A percentile compares a stretch with the other conserved stretches of the same genome.
phyloP scores from a whole-genome alignment of 805 yeast genomes.

The Yarrowia sp. region DNA sequence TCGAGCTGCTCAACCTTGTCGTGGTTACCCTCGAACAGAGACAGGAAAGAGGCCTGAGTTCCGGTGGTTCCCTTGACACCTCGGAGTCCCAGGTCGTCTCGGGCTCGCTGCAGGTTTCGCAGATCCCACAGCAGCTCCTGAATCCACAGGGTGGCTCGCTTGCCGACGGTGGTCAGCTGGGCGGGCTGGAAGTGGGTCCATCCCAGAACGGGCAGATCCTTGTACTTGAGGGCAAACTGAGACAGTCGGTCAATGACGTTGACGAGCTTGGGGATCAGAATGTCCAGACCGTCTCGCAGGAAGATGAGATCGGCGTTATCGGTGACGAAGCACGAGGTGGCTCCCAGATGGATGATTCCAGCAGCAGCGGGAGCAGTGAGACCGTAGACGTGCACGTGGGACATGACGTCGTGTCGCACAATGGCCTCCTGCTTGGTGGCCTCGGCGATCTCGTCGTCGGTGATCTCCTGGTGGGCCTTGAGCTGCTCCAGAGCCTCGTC shows the following conservation, averaged over 20 bases:
- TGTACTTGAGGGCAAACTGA: slow-evolving; percentile 86
- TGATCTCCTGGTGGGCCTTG: slow-evolving; percentile 75
- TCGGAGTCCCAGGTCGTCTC: slow-evolving; percentile 94
- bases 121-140: slow-evolving; percentile 98
- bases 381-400: slow-evolving; percentile 97
- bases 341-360: slow-evolving; percentile 97
- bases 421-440: slow-evolving; percentile 95
- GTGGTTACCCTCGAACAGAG: slow-evolving; percentile 95
- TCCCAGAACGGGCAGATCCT: slow-evolving; percentile 95
- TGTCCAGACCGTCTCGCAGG: slow-evolving; percentile 92
- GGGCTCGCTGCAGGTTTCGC: slow-evolving; percentile 92
- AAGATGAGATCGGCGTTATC: slow-evolving; percentile 98
- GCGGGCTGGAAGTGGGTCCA: slow-evolving; percentile 99
- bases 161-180: slow-evolving; percentile 97
- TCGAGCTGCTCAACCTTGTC: slow-evolving; percentile 94
- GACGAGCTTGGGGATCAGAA: slow-evolving; percentile 91
- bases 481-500: slow-evolving; percentile 92
- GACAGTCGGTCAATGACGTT: slow-evolving; percentile 92
- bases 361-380: slow-evolving; percentile 93
- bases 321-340: slow-evolving; percentile 96
- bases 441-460: slow-evolving; percentile 89
- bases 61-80: slow-evolving; percentile 99
- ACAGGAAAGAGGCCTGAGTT: slow-evolving; percentile 95
- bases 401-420: slow-evolving; percentile 99
- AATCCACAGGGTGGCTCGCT: slow-evolving; percentile 96